Evolutionary conservation across 2,329 filamentous ascomycete genomes (phyloP).

Genomic region (Fusarium mundagurra): DNA sequence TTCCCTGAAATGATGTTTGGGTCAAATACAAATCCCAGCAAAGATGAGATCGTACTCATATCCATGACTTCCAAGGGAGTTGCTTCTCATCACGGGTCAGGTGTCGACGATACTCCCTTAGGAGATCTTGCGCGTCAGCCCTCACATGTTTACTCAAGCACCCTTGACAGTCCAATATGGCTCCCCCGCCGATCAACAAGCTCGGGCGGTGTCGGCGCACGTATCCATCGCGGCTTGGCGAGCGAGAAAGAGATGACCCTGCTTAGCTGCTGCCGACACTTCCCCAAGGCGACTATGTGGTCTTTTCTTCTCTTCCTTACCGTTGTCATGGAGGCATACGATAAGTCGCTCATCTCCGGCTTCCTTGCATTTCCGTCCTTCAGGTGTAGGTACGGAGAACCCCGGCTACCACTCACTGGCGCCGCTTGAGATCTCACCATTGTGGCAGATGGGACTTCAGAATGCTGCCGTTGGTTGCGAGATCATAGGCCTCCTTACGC

Average conservation of each 20-base stretch:
- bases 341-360: background rate
- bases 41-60: background rate
- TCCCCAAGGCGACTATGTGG: conserved; percentile 26
- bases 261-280: background rate
- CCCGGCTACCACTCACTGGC: background rate
- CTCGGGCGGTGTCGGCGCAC: conserved; percentile 3
- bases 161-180: background rate
- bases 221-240: background rate
- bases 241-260: conserved; percentile 22
- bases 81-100: background rate
- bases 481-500: conserved; percentile 50
- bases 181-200: conserved; percentile 8
- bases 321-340: conserved; percentile 29
- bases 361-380: conserved; percentile 6
- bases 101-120: no score
- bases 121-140: background rate
- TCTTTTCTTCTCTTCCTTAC: conserved; percentile 26
- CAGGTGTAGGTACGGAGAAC: conserved; percentile 39
- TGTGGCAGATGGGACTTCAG: background rate
- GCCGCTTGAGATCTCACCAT: background rate
- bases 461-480: background rate
- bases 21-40: background rate
- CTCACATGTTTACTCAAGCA: background rate
- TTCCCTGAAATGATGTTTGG: background rate
- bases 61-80: background rate